Evolutionary conservation across 257 asterid genomes (phyloP).

Genomic region (Solanum bukasovii): DNA sequence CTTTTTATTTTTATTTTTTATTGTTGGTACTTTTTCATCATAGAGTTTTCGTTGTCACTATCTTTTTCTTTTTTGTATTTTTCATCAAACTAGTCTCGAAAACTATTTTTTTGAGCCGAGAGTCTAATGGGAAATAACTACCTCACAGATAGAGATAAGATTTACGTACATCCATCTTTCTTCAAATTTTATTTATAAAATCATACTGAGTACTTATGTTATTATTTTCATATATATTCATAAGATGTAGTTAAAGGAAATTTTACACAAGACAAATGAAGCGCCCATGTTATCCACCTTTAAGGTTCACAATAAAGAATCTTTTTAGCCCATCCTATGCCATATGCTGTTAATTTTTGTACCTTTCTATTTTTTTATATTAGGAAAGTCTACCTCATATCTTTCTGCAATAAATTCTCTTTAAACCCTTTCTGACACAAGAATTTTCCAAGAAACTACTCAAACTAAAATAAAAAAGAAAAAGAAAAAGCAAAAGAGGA

Average conservation of each 20-base stretch:
- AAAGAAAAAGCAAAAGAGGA: neutral
- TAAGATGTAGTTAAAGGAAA: neutral
- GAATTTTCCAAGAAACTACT: neutral
- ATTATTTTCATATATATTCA: neutral
- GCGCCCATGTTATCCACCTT: neutral
- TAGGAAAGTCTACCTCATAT: neutral
- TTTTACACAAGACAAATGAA: neutral
- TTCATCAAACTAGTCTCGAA: neutral
- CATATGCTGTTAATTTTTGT: neutral
- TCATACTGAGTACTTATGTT: too few relatives aligned
- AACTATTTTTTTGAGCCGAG: neutral
- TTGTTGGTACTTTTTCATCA: too few relatives aligned
- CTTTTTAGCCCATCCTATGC: neutral
- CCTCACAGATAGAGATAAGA: neutral
- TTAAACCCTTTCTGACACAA: neutral
- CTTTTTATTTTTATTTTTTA: too few relatives aligned
- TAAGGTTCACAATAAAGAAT: neutral
- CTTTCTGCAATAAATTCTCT: neutral
- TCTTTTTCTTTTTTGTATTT: too few relatives aligned
- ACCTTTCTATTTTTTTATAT: neutral
- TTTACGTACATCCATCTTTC: neutral
- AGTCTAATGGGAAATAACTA: neutral
- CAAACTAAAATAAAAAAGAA: neutral
- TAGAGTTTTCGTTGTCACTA: neutral
- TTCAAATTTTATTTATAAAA: too few relatives aligned